These are phyloP conservation scores for Pseudevernia furfuracea DNA, from an alignment of 495 filamentous ascomycete genomes.

Conservation along the genomic window DNA sequence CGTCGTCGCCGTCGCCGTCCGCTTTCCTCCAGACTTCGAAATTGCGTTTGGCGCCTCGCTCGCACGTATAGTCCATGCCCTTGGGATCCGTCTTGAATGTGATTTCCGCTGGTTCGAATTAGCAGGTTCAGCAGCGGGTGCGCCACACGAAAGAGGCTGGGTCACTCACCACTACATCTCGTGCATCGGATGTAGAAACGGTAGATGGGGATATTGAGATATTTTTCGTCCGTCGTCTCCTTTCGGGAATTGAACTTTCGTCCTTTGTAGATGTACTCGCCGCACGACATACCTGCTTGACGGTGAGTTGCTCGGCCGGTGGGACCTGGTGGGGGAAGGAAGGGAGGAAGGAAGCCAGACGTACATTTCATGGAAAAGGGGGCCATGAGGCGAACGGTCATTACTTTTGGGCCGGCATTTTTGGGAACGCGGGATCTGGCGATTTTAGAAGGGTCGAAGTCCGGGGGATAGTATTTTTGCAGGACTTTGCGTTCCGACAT, in stretches of 20 bases:
- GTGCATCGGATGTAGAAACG: slow-evolving; percentile 96
- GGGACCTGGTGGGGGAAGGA: background rate
- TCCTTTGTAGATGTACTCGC: slow-evolving; percentile 95
- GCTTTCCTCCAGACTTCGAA: slow-evolving; percentile 79
- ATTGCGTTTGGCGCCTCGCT: slow-evolving; percentile 82
- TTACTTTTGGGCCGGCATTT: slow-evolving; percentile 64
- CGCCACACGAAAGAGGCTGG: background rate
- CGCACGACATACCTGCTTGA: slow-evolving; percentile 43
- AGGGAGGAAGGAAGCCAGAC: too few species aligned
- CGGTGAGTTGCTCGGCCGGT: background rate
- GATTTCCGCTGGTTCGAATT: slow-evolving; percentile 55
- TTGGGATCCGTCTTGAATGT: slow-evolving; percentile 94
- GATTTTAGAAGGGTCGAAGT: slow-evolving; percentile 90
- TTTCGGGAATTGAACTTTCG: slow-evolving; percentile 97
- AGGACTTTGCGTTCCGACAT: slow-evolving; percentile 96
- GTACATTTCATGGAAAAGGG: slow-evolving; percentile 93
- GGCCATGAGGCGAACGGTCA: slow-evolving; percentile 92
- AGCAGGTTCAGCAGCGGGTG: background rate
- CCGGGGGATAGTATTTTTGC: slow-evolving; percentile 82
- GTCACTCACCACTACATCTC: slow-evolving; percentile 48
- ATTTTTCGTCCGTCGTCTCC: slow-evolving; percentile 86
- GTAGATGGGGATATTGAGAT: slow-evolving; percentile 81
- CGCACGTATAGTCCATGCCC: slow-evolving; percentile 85
- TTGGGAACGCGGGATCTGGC: slow-evolving; percentile 62
- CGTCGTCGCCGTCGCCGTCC: slow-evolving; percentile 46